phyloP scores from a whole-genome alignment of 306 rosid species.

The Clitoria ternatea region DNA sequence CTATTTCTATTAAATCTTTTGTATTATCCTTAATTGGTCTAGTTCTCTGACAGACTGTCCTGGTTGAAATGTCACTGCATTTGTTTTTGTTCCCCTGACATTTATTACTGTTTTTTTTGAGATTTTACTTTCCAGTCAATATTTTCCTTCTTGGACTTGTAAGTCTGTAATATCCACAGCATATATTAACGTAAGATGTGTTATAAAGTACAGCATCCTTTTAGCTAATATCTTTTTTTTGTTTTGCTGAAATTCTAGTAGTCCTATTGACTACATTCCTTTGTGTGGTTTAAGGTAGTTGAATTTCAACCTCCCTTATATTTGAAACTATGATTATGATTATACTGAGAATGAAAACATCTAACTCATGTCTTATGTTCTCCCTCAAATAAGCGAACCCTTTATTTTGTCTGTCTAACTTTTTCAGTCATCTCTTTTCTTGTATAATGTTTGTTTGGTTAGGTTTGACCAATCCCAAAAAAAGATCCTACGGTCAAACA shows the following conservation, averaged over 20 bases:
- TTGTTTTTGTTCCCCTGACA: neutral
- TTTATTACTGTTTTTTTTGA: neutral
- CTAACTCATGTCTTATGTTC: neutral
- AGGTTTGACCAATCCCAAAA: too few relatives aligned
- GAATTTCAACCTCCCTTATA: slow-evolving; percentile 12
- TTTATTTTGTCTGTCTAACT: neutral
- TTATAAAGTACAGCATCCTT: neutral
- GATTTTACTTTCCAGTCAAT: neutral
- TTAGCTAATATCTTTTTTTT: slow-evolving; percentile 9
- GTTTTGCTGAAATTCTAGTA: neutral
- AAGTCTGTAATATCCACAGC: neutral
- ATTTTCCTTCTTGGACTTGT: neutral
- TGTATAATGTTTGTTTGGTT: too few relatives aligned
- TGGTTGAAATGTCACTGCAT: neutral
- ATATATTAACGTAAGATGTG: neutral
- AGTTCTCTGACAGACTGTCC: neutral
- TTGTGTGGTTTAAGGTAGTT: neutral
- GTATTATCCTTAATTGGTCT: neutral
- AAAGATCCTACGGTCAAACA: too few relatives aligned
- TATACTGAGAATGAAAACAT: neutral
- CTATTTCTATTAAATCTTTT: neutral
- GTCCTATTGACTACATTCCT: slow-evolving; percentile 3
- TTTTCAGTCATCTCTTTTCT: neutral
- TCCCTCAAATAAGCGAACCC: neutral
- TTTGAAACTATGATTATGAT: neutral